Percentiles rank a stretch among this genome's conserved stretches.
Evolutionary conservation across 1,284 basidiomycete genomes (phyloP).

Genomic region (Coriolopsis trogii): DNA sequence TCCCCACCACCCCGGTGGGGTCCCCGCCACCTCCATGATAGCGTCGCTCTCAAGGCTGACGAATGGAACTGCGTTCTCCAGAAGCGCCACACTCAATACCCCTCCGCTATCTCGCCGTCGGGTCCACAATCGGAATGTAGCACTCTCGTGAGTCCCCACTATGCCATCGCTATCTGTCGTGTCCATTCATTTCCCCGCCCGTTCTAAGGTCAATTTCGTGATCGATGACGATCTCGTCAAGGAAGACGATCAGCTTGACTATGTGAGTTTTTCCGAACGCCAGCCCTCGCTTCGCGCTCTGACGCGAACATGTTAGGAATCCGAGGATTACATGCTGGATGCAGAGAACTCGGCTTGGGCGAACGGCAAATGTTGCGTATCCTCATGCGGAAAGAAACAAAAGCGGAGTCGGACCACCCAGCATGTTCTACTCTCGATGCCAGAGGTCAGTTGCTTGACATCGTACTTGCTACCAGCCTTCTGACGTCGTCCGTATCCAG

Average conservation of each 20-base stretch:
- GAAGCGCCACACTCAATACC: conserved; percentile 23
- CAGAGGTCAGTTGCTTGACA: conserved; percentile 8
- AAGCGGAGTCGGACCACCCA: conserved; percentile 5
- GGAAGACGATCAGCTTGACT: conserved; percentile 4
- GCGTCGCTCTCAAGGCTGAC: conserved; percentile 10
- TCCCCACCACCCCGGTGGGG: conserved; percentile 6
- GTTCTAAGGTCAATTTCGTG: conserved; percentile 33
- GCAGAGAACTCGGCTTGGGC: conserved; percentile 31
- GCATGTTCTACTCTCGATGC: neutral
- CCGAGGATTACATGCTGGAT: conserved; percentile 23
- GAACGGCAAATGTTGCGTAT: conserved; percentile 12
- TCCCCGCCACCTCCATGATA: conserved; percentile 1
- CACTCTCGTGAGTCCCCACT: conserved; percentile 30
- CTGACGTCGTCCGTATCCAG: conserved; percentile 17
- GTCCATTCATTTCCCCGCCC: neutral
- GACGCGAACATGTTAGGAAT: conserved; percentile 7
- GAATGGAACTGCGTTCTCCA: conserved; percentile 10
- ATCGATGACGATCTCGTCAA: conserved; percentile 13
- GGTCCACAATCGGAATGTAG: conserved; percentile 35
- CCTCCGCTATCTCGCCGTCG: conserved; percentile 24
- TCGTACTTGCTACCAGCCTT: neutral
- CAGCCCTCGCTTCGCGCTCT: neutral
- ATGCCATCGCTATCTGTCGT: neutral
- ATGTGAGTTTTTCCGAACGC: conserved; percentile 1
- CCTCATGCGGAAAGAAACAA: conserved; percentile 8